These are phyloP conservation scores for Petunia hybrid DNA, from an alignment of 305 asterid genomes.

Conservation along the genomic window DNA sequence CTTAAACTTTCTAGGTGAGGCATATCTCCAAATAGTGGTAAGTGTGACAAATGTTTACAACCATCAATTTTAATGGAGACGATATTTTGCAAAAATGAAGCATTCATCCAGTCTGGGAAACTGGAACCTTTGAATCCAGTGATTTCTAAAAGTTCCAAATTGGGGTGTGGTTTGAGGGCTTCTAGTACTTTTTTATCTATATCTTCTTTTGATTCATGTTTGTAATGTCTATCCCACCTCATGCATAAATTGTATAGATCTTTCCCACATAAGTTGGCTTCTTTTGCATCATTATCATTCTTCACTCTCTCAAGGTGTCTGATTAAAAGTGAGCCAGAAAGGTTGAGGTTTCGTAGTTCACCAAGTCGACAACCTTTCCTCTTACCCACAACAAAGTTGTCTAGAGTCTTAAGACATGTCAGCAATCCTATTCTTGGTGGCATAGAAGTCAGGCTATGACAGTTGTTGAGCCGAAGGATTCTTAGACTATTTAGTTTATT, in stretches of 20 bases:
- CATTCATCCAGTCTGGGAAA: background rate
- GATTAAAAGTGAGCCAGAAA: no score
- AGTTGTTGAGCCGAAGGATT: background rate
- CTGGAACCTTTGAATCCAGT: background rate
- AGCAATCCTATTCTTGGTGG: constrained; percentile 29
- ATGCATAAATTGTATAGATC: background rate
- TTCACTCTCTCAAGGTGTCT: no score
- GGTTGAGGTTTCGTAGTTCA: no score
- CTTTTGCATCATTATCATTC: no score
- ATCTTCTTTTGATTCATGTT: background rate
- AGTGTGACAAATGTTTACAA: background rate
- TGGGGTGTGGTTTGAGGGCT: constrained; percentile 43
- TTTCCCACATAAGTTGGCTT: background rate
- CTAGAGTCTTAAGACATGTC: constrained; percentile 44
- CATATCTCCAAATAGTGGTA: background rate
- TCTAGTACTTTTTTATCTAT: constrained; percentile 29
- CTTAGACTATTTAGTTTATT: background rate
- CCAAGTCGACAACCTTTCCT: background rate
- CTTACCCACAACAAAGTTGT: constrained; percentile 39
- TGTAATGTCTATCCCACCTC: background rate
- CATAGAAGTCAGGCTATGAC: no score
- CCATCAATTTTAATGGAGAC: background rate
- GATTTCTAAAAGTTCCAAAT: constrained; percentile 24
- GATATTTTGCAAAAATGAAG: constrained; percentile 8
- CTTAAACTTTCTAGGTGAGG: background rate